Evolutionary conservation across 208 protist species (phyloP).

Genomic region (Borovskyia barvae): DNA sequence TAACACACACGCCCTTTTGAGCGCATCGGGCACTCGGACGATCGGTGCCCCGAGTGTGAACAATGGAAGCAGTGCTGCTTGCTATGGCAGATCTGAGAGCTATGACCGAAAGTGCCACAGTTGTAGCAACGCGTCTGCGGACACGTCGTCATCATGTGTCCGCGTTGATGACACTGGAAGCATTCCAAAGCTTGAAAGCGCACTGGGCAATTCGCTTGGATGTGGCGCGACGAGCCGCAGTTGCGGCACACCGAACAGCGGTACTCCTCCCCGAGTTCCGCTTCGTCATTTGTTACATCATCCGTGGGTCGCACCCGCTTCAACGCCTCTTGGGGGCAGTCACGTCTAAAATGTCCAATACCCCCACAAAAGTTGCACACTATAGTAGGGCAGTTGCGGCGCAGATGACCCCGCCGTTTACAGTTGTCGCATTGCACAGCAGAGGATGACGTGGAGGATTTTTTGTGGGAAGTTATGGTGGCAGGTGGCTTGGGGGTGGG

Average conservation of each 20-base stretch:
- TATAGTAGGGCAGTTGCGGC: constrained; percentile 56
- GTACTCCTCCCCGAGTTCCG: constrained; percentile 18
- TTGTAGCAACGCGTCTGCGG: constrained; percentile 87
- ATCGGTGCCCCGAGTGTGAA: constrained; percentile 69
- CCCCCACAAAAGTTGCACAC: constrained; percentile 51
- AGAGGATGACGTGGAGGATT: neutral
- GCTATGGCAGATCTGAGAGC: constrained; percentile 81
- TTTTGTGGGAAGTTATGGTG: neutral
- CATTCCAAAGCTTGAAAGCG: constrained; percentile 70
- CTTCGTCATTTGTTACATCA: constrained; percentile 2
- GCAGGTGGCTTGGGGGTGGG: constrained; percentile 7
- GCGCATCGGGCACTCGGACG: constrained; percentile 74
- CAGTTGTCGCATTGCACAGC: constrained; percentile 42
- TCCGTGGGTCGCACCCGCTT: constrained; percentile 11
- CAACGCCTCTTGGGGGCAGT: constrained; percentile 35
- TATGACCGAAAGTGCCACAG: constrained; percentile 85
- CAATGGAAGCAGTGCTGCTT: constrained; percentile 88
- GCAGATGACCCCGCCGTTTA: constrained; percentile 37
- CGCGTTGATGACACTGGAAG: constrained; percentile 81
- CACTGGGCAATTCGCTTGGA: constrained; percentile 63
- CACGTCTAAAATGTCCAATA: constrained; percentile 61
- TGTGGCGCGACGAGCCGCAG: constrained; percentile 79
- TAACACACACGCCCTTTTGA: constrained; percentile 81
- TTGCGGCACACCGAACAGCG: constrained; percentile 58
- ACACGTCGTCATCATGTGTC: constrained; percentile 81